Evolutionary conservation across 495 filamentous ascomycete genomes (phyloP).

Genomic region (Penicillium macrosclerotiorum): DNA sequence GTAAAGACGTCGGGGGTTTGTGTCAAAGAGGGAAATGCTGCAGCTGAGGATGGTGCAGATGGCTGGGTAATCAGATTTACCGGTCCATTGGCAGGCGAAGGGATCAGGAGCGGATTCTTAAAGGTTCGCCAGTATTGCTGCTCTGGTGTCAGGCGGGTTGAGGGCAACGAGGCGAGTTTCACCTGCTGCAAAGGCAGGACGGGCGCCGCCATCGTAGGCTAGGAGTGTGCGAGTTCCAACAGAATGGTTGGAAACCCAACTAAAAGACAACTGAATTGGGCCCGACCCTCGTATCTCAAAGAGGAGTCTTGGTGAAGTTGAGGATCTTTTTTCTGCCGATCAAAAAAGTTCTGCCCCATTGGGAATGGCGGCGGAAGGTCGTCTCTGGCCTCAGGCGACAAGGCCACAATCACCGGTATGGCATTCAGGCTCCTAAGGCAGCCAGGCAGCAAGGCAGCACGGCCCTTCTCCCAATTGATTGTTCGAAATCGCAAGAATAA

Average conservation of each 20-base stretch:
- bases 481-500: too few relatives aligned
- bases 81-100: conserved; percentile 79
- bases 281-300: conserved; percentile 9
- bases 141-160: conserved; percentile 67
- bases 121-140: conserved; percentile 95
- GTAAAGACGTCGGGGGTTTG: conserved; percentile 74
- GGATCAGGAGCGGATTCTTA: conserved; percentile 80
- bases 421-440: too few relatives aligned
- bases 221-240: not conserved
- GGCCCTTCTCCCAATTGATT: too few relatives aligned
- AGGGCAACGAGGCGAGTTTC: conserved; percentile 66
- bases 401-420: not conserved
- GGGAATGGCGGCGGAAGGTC: conserved; percentile 22
- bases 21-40: conserved; percentile 46
- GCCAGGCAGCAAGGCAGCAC: not conserved
- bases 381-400: conserved; percentile 16
- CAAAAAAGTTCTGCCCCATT: conserved; percentile 29
- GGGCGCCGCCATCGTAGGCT: conserved; percentile 75
- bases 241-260: not conserved
- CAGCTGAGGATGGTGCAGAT: conserved; percentile 45
- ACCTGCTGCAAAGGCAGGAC: conserved; percentile 77
- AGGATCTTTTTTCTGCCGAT: conserved; percentile 35
- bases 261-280: not conserved
- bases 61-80: conserved; percentile 88
- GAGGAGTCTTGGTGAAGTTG: conserved; percentile 19